Conservation (phyloP, 441 rosid genomes). For the Gossypium lobatum region DNA sequence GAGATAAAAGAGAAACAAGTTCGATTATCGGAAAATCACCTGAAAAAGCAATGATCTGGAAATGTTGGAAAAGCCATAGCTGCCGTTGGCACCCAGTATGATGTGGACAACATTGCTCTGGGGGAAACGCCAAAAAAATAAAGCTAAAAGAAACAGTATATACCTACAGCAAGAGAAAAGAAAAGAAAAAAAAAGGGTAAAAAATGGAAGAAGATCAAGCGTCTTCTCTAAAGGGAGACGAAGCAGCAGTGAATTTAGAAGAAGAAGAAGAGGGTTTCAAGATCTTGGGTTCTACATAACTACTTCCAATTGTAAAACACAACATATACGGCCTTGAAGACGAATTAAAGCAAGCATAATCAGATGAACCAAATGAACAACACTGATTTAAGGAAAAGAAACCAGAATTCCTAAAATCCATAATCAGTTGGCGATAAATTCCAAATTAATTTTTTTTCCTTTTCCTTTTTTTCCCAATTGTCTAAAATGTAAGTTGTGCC, state of each 20-base stretch:
- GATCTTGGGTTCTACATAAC: conserved; percentile 36
- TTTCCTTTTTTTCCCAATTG: neutral
- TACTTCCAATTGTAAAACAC: conserved; percentile 33
- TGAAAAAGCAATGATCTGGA: conserved; percentile 23
- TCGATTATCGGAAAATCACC: conserved; percentile 30
- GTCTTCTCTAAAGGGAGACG: conserved; percentile 11
- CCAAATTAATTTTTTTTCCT: neutral
- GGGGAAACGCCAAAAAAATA: neutral
- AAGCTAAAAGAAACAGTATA: neutral
- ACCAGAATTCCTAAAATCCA: conserved; percentile 49
- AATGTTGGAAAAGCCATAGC: conserved; percentile 26
- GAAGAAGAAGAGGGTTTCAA: conserved; percentile 18
- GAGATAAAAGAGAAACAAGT: neutral
- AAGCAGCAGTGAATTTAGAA: conserved; percentile 5
- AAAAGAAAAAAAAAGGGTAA: conserved; percentile 1
- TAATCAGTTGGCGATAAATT: conserved; percentile 17
- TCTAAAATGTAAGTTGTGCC: neutral
- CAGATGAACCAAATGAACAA: neutral
- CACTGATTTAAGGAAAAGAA: conserved; percentile 16
- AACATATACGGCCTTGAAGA: conserved; percentile 8
- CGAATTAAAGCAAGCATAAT: neutral
- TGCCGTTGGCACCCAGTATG: conserved; percentile 18
- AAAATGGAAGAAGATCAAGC: conserved; percentile 14
- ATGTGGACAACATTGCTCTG: conserved; percentile 23
- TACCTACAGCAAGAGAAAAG: neutral